Conservation (phyloP, 306 rosid species). For the Hylodesmum podocarpum region DNA sequence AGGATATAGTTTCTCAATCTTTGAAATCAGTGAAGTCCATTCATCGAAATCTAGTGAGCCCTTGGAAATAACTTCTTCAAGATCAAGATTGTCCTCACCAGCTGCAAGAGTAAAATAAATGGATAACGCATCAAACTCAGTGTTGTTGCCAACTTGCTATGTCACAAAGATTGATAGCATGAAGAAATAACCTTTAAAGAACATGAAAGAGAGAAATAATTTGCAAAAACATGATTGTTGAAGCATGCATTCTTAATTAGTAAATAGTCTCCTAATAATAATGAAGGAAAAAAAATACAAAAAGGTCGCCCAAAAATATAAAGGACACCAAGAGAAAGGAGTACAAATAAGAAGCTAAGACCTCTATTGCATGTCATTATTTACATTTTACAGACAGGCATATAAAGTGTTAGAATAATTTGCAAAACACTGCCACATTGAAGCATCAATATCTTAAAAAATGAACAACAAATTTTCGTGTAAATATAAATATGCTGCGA, state of each 20-base stretch:
- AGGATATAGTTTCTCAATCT: conserved; percentile 52
- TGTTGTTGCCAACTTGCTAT: background rate
- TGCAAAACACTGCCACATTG: background rate
- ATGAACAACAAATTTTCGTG: background rate
- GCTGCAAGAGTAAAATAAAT: conserved; percentile 44
- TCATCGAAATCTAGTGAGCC: conserved; percentile 57
- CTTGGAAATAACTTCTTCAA: conserved; percentile 43
- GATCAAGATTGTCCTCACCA: conserved; percentile 41
- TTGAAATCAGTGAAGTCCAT: conserved; percentile 66
- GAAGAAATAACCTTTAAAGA: background rate
- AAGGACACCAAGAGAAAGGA: background rate
- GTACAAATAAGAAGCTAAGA: background rate
- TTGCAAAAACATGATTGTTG: background rate
- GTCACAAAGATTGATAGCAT: conserved; percentile 14
- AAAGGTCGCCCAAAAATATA: background rate
- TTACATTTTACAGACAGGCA: background rate
- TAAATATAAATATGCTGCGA: background rate
- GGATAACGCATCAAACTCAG: conserved; percentile 11
- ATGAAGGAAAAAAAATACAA: background rate
- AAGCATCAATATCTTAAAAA: background rate
- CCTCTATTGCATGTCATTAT: background rate
- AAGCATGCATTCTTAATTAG: background rate
- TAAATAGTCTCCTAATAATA: background rate
- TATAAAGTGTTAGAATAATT: background rate
- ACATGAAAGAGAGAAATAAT: background rate